Percentiles rank a stretch among this genome's conserved stretches.
Evolutionary conservation across 2,329 filamentous ascomycete species (phyloP).

Genomic region (Alternaria burnsii): DNA sequence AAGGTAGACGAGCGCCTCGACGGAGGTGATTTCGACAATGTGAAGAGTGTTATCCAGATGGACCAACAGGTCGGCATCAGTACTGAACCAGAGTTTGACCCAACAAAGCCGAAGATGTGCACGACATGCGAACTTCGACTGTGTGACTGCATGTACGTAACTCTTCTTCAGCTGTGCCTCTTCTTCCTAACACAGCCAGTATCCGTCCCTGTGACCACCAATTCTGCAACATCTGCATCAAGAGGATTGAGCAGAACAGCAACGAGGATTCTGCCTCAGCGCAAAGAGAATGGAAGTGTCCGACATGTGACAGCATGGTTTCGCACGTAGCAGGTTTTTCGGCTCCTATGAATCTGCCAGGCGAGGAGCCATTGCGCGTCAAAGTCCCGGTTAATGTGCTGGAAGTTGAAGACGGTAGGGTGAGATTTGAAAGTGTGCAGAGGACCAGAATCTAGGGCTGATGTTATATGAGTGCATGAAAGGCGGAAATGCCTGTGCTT

Average conservation of each 20-base stretch:
- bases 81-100: too few species aligned
- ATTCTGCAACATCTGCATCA: too few species aligned
- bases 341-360: neutral
- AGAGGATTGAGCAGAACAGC: too few species aligned
- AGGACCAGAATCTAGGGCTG: neutral
- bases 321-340: too few species aligned
- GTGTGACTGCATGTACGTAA: too few species aligned
- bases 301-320: too few species aligned
- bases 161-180: rapidly evolving
- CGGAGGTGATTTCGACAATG: neutral
- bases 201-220: too few species aligned
- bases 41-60: neutral
- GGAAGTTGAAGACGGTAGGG: neutral
- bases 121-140: neutral
- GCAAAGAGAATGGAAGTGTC: too few species aligned
- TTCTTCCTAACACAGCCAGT: too few species aligned
- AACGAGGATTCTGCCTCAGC: too few species aligned
- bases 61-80: too few species aligned
- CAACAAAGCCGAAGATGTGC: neutral
- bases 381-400: neutral
- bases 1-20: neutral
- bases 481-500: neutral
- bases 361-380: neutral
- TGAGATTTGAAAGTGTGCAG: neutral
- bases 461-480: too few species aligned